phyloP scores from a whole-genome alignment of 108 stramenopile genomes.

The Chaetoceros tenuissimus region DNA sequence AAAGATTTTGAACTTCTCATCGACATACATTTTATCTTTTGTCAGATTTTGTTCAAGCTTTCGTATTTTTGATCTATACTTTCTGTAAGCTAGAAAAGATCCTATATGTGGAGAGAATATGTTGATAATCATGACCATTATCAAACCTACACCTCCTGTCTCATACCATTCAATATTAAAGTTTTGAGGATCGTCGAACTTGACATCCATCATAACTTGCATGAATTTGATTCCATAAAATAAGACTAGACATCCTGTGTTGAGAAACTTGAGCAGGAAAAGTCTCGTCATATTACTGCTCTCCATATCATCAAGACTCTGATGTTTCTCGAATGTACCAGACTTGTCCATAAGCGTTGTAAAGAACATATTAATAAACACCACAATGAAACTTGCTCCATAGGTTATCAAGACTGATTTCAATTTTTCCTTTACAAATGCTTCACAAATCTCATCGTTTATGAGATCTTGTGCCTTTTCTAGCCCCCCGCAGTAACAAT shows the following conservation, averaged over 20 bases:
- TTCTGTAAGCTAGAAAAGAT: conserved; percentile 25
- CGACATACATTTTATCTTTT: conserved; percentile 16
- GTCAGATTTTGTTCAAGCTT: conserved; percentile 22
- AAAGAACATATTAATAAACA: conserved; percentile 39
- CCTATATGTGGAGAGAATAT: conserved; percentile 33
- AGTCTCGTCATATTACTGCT: conserved; percentile 38
- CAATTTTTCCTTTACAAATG: conserved; percentile 11
- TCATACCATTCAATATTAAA: conserved; percentile 45
- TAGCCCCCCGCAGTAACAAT: conserved; percentile 42
- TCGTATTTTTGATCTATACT: conserved; percentile 22
- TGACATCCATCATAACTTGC: conserved; percentile 18
- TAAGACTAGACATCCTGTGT: conserved; percentile 41
- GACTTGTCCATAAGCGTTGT: conserved; percentile 34
- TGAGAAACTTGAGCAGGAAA: conserved; percentile 48
- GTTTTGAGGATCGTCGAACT: conserved; percentile 34
- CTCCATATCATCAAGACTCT: conserved; percentile 41
- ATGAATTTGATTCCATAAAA: conserved; percentile 34
- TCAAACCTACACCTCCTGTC: conserved; percentile 35
- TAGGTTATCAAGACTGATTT: conserved; percentile 27
- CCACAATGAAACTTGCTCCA: conserved; percentile 36
- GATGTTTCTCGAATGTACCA: conserved; percentile 50
- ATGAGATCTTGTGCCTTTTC: conserved; percentile 16
- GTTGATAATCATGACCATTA: conserved; percentile 34
- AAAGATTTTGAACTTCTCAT: conserved; percentile 18
- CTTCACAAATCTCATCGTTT: conserved; percentile 26